phyloP scores from a whole-genome alignment of 208 protist genomes.

The Wallacemonas sp. region DNA sequence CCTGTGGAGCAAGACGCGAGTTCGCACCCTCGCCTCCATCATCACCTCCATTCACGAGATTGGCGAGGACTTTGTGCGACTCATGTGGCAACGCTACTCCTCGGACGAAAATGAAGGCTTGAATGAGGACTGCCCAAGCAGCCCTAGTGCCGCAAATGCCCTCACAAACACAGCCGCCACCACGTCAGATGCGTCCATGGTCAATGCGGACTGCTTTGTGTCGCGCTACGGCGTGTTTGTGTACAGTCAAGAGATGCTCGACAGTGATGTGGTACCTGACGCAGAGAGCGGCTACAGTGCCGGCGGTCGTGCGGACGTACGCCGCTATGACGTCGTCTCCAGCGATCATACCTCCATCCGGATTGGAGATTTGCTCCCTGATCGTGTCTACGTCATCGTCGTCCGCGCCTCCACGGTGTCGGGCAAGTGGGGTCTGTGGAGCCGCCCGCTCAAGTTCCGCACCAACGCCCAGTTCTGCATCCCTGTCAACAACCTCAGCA shows the following conservation, averaged over 20 bases:
- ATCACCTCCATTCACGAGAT: constrained; percentile 86
- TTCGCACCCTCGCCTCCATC: constrained; percentile 85
- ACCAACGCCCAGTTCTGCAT: constrained; percentile 88
- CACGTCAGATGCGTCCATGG: constrained; percentile 19
- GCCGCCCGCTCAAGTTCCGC: constrained; percentile 78
- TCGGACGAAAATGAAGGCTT: constrained; percentile 14
- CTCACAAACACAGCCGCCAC: constrained; percentile 6
- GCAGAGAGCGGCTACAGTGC: constrained; percentile 69
- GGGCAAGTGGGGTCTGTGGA: constrained; percentile 90
- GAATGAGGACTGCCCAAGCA: not conserved
- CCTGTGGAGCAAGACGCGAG: constrained; percentile 68
- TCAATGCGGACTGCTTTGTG: constrained; percentile 66
- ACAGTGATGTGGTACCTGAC: constrained; percentile 38
- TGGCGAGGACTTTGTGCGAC: constrained; percentile 89
- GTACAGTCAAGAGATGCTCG: constrained; percentile 50
- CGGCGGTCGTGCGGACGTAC: constrained; percentile 72
- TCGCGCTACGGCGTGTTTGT: constrained; percentile 84
- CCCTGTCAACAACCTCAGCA: constrained; percentile 81
- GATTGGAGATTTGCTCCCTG: constrained; percentile 72
- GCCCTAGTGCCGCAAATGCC: not conserved
- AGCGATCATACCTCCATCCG: constrained; percentile 86
- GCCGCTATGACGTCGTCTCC: constrained; percentile 53
- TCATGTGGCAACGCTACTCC: constrained; percentile 83
- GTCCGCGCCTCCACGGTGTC: constrained; percentile 82
- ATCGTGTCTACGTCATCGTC: constrained; percentile 86